phyloP scores from a whole-genome alignment of 202 grass and related monocot genomes.

The Carex arenaria region DNA sequence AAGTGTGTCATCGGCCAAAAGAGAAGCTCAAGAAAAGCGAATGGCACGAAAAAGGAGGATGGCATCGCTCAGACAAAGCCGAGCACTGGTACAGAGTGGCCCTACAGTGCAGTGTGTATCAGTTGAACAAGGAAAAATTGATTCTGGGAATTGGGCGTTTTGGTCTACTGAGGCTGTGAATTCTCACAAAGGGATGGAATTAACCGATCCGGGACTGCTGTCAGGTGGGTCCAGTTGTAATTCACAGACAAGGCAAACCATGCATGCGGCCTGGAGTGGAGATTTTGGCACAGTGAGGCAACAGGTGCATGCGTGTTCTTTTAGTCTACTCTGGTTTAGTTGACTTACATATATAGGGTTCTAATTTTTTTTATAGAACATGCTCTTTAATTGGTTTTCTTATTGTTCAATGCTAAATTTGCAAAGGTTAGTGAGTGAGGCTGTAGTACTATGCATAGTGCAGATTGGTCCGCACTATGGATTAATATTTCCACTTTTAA shows the following conservation, averaged over 20 bases:
- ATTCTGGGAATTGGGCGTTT: slow-evolving; percentile 18
- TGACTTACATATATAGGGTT: not conserved
- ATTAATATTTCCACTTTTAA: too few relatives aligned
- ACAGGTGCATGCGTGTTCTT: slow-evolving; percentile 51
- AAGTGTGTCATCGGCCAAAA: slow-evolving; percentile 41
- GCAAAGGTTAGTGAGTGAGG: not conserved
- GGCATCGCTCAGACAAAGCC: slow-evolving; percentile 58
- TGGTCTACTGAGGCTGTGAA: slow-evolving; percentile 23
- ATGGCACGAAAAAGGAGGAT: slow-evolving; percentile 78
- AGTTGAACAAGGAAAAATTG: not conserved
- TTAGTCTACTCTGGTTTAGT: not conserved
- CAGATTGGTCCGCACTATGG: too few relatives aligned
- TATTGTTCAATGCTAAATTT: not conserved
- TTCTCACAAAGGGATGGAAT: slow-evolving; percentile 29
- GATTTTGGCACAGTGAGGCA: slow-evolving; percentile 32
- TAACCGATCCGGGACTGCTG: not conserved
- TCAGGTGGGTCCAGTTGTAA: slow-evolving; percentile 18
- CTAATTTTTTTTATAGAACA: not conserved
- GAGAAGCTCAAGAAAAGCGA: slow-evolving; percentile 83
- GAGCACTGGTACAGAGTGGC: not conserved
- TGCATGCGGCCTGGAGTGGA: slow-evolving; percentile 5
- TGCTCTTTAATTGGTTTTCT: not conserved
- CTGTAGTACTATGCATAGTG: too few relatives aligned
- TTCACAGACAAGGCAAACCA: slow-evolving; percentile 25
- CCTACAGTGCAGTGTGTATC: not conserved